Evolutionary conservation across 2,329 filamentous ascomycete genomes (phyloP).

Genomic region (Cercospora sp.): DNA sequence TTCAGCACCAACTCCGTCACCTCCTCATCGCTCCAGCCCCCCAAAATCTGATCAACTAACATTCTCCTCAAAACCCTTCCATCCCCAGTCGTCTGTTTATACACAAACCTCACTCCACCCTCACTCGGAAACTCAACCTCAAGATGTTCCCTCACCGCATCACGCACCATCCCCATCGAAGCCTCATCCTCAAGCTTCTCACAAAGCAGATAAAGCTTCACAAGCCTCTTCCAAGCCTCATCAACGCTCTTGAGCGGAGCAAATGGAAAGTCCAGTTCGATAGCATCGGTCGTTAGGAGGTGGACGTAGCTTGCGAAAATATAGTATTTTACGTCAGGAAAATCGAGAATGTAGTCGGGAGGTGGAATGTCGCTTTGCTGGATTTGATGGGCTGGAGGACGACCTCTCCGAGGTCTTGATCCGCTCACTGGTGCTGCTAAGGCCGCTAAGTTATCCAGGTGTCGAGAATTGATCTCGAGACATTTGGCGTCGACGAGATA

Average conservation of each 20-base stretch:
- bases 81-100: background rate
- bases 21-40: background rate
- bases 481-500: background rate
- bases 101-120: background rate
- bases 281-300: background rate
- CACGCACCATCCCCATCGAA: background rate
- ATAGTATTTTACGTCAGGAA: background rate
- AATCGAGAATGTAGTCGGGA: background rate
- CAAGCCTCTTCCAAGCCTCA: constrained; percentile 9
- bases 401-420: background rate
- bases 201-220: background rate
- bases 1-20: background rate
- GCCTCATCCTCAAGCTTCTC: background rate
- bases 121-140: constrained; percentile 7
- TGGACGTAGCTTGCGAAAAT: background rate
- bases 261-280: background rate
- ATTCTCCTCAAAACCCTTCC: background rate
- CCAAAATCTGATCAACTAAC: background rate
- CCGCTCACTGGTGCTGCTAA: background rate
- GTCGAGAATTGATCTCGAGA: background rate
- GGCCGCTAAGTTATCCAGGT: background rate
- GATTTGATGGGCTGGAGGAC: background rate
- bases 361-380: background rate
- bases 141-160: constrained; percentile 1
- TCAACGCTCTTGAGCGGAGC: background rate